Conservation (phyloP, 805 yeast genomes). For the Jamesozyma hellenica region DNA sequence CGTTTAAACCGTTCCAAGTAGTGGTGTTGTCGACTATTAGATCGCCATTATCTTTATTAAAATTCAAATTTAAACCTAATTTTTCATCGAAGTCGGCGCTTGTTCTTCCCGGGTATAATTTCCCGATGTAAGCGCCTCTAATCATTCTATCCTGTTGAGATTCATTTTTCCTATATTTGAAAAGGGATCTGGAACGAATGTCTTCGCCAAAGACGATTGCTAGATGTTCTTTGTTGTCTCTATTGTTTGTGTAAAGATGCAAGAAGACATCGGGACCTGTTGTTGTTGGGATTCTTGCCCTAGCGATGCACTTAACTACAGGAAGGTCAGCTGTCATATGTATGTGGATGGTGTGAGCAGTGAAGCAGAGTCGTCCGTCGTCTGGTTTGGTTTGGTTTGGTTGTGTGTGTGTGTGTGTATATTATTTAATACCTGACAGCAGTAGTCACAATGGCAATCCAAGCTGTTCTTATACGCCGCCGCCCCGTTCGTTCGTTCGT, state of each 20-base stretch:
- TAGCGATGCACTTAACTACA: constrained; percentile 71
- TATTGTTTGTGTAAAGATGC: constrained; percentile 76
- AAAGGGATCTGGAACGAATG: constrained; percentile 68
- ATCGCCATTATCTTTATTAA: constrained; percentile 33
- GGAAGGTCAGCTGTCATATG: constrained; percentile 40
- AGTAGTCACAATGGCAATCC: too few species aligned
- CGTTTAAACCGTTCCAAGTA: constrained; percentile 24
- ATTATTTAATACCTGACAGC: neutral
- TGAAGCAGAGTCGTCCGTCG: too few species aligned
- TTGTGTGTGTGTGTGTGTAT: neutral
- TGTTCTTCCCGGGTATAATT: constrained; percentile 74
- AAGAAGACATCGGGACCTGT: constrained; percentile 88
- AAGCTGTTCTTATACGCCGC: neutral
- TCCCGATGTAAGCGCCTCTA: constrained; percentile 95
- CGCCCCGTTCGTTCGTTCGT: neutral
- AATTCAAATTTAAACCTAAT: constrained; percentile 32
- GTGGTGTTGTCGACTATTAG: constrained; percentile 13
- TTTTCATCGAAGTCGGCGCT: constrained; percentile 53
- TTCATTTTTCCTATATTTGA: constrained; percentile 51
- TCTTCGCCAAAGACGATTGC: constrained; percentile 96
- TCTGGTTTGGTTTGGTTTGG: too few species aligned
- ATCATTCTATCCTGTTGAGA: constrained; percentile 92
- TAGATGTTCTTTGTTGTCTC: constrained; percentile 86
- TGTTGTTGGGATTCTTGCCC: constrained; percentile 95
- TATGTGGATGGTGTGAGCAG: neutral